These are phyloP conservation scores for Fusarium agapanthi DNA, from an alignment of 2,329 filamentous ascomycete species.

Conservation along the genomic window DNA sequence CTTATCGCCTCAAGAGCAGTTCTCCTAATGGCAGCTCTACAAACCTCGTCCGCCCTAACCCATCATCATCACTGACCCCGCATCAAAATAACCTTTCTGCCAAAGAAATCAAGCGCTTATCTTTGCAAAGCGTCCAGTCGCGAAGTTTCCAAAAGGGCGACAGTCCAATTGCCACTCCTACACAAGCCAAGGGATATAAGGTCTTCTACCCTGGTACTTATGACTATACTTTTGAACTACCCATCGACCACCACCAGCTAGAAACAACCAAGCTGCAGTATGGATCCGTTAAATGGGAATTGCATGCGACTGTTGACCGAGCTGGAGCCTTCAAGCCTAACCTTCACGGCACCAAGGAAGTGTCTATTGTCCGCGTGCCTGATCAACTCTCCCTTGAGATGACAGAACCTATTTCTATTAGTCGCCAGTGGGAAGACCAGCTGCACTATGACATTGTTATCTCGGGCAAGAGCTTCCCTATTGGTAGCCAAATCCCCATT, in stretches of 20 bases:
- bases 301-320: constrained; percentile 85
- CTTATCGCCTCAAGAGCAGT: constrained; percentile 57
- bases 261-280: constrained; percentile 90
- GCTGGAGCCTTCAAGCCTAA: constrained; percentile 92
- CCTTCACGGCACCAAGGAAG: constrained; percentile 81
- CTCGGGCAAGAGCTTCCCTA: constrained; percentile 91
- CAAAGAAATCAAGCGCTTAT: constrained; percentile 72
- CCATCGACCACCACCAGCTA: constrained; percentile 85
- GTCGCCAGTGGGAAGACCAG: constrained; percentile 93
- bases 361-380: constrained; percentile 84
- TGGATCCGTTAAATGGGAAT: constrained; percentile 86
- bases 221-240: constrained; percentile 82
- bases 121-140: constrained; percentile 81
- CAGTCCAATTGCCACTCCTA: constrained; percentile 66
- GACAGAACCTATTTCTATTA: constrained; percentile 93
- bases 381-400: constrained; percentile 89
- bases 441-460: constrained; percentile 96
- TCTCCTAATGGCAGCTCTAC: constrained; percentile 49
- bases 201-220: constrained; percentile 79
- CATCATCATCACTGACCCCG: constrained; percentile 34
- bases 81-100: constrained; percentile 46
- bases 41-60: constrained; percentile 40
- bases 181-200: constrained; percentile 78
- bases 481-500: constrained; percentile 88
- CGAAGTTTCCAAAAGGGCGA: constrained; percentile 88